These are phyloP conservation scores for Handroanthus guayacan DNA, from an alignment of 257 asterid genomes.

Conservation along the genomic window DNA sequence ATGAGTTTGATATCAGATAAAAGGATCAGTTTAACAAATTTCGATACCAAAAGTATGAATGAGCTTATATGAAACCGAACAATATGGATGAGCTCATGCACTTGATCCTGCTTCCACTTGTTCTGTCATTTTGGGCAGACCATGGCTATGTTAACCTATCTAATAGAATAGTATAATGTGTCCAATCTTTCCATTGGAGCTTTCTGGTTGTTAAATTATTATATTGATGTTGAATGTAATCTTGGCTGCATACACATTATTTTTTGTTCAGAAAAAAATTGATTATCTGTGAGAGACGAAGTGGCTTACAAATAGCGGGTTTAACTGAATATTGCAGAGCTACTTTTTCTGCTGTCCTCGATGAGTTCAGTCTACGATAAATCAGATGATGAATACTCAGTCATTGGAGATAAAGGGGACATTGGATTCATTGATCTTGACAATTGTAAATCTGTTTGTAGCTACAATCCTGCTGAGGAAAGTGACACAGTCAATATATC, in stretches of 20 bases:
- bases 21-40: neutral
- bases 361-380: conserved; percentile 56
- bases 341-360: conserved; percentile 23
- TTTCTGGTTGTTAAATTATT: conserved; percentile 10
- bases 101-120: conserved; percentile 2
- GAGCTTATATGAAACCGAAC: too few relatives aligned
- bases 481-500: conserved; percentile 66
- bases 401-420: conserved; percentile 79
- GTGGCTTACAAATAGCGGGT: conserved; percentile 27
- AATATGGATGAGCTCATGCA: neutral
- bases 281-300: conserved; percentile 11
- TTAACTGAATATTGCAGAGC: conserved; percentile 44
- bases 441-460: conserved; percentile 53
- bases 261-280: neutral
- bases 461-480: conserved; percentile 74
- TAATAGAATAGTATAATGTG: neutral
- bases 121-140: neutral
- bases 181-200: neutral
- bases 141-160: neutral
- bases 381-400: conserved; percentile 86
- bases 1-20: conserved; percentile 10
- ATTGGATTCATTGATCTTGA: conserved; percentile 82
- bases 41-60: too few relatives aligned
- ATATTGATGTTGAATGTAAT: neutral
- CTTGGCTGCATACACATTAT: neutral